Conservation (phyloP, 2,329 filamentous ascomycete genomes). For the Fusarium concolor region DNA sequence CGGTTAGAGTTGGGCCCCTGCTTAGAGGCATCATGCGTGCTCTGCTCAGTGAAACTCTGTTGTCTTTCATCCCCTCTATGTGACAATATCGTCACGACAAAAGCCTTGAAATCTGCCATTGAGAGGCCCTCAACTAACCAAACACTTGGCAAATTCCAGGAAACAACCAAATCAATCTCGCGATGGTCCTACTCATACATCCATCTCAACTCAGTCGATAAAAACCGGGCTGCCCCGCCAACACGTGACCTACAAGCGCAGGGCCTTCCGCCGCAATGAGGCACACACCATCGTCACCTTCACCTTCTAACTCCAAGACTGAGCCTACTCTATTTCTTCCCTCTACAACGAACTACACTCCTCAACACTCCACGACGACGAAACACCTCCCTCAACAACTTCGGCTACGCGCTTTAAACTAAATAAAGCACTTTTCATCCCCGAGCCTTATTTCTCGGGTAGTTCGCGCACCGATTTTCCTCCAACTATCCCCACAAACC, state of each 20-base stretch:
- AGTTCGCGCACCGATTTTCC: slow-evolving; percentile 36
- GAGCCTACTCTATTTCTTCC: slow-evolving; percentile 46
- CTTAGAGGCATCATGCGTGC: not conserved
- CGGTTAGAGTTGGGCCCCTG: slow-evolving; percentile 16
- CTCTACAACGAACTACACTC: slow-evolving; percentile 34
- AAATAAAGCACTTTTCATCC: slow-evolving; percentile 22
- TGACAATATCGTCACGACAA: not conserved
- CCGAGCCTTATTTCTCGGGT: slow-evolving; percentile 31
- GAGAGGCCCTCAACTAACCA: not conserved
- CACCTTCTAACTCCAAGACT: slow-evolving; percentile 44
- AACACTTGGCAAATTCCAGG: slow-evolving; percentile 18
- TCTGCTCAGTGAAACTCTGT: slow-evolving; percentile 3
- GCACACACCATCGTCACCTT: slow-evolving; percentile 48
- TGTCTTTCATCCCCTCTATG: not conserved
- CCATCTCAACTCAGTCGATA: slow-evolving; percentile 16
- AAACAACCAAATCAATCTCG: slow-evolving; percentile 4
- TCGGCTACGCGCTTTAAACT: slow-evolving; percentile 31
- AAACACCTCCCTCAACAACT: slow-evolving; percentile 32
- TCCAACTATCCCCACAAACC: slow-evolving; percentile 30
- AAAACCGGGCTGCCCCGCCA: slow-evolving; percentile 46
- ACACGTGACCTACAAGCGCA: slow-evolving; percentile 50
- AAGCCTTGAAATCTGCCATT: not conserved
- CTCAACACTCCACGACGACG: slow-evolving; percentile 30
- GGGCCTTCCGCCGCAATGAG: slow-evolving; percentile 42
- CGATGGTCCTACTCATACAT: not conserved